Percentiles rank a stretch among this genome's conserved stretches.
Conservation (phyloP, 352 stramenopile species). For the Phytophthora multivora region DNA sequence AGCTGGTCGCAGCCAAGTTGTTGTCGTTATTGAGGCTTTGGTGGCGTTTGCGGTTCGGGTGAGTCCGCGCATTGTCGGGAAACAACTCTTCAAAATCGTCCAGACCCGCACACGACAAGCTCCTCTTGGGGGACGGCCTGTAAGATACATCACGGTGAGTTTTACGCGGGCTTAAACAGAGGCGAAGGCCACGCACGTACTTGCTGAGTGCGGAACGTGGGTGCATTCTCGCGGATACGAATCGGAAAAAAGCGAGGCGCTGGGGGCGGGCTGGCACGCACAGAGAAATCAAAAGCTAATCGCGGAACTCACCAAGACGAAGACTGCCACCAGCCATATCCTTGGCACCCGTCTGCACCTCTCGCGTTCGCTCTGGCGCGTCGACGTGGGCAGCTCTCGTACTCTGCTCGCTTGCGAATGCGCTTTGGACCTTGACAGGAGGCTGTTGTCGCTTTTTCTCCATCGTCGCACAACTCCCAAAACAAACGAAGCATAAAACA, state of each 20-base stretch:
- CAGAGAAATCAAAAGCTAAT: constrained; percentile 34
- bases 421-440: constrained; percentile 34
- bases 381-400: constrained; percentile 24
- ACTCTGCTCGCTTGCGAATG: constrained; percentile 36
- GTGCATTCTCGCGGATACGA: constrained; percentile 33
- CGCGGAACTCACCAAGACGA: constrained; percentile 38
- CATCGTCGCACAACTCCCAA: constrained; percentile 44
- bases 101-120: constrained; percentile 57
- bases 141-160: no score
- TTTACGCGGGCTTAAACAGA: not conserved
- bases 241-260: constrained; percentile 8
- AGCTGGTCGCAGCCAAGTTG: constrained; percentile 27
- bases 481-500: constrained; percentile 36
- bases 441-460: constrained; percentile 31
- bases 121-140: constrained; percentile 63
- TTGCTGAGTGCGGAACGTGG: constrained; percentile 40
- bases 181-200: constrained; percentile 18
- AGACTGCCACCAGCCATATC: constrained; percentile 37
- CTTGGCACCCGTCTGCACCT: constrained; percentile 18
- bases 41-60: constrained; percentile 55
- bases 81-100: constrained; percentile 56
- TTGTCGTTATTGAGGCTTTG: constrained; percentile 50
- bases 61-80: constrained; percentile 21
- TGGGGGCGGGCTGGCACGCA: constrained; percentile 11
- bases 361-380: constrained; percentile 18